Evolutionary conservation across 148 eudicot genomes (phyloP).

Genomic region (Cornus controversa): DNA sequence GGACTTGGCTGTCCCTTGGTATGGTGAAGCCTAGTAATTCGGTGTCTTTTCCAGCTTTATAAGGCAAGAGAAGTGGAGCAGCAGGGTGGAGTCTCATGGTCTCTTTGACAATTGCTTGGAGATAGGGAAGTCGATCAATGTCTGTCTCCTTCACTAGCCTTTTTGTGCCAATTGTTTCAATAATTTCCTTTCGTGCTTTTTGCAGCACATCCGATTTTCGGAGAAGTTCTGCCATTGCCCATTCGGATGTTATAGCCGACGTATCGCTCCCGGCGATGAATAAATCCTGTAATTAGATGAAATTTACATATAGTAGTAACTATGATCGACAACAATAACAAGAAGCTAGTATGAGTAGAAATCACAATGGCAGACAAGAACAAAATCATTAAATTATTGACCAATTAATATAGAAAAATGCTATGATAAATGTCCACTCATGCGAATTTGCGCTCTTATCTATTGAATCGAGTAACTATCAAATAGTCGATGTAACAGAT

Average conservation of each 20-base stretch:
- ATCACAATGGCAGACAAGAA: too few relatives aligned
- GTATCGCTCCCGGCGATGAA: slow-evolving; percentile 21
- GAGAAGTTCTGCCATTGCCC: slow-evolving; percentile 25
- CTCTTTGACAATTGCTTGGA: slow-evolving; percentile 17
- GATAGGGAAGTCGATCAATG: slow-evolving; percentile 11
- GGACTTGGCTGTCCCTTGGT: slow-evolving; percentile 1
- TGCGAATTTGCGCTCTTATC: too few relatives aligned
- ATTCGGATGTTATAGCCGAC: slow-evolving; percentile 13
- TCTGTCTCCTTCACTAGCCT: not conserved
- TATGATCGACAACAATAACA: too few relatives aligned
- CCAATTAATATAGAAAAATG: too few relatives aligned
- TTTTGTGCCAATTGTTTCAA: not conserved
- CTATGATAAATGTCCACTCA: too few relatives aligned
- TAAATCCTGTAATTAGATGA: not conserved
- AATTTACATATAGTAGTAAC: not conserved
- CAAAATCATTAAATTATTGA: too few relatives aligned
- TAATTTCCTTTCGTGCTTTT: slow-evolving; percentile 7
- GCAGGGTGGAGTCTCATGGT: slow-evolving; percentile 21
- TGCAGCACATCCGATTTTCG: not conserved
- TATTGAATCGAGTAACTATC: too few relatives aligned
- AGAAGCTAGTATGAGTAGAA: too few relatives aligned
- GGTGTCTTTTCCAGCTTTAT: not conserved
- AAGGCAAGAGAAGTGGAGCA: slow-evolving; percentile 12
- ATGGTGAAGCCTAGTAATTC: slow-evolving; percentile 10
- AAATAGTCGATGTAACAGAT: too few relatives aligned